Evolutionary conservation across 176 grass and related monocot genomes (phyloP), one percentile per base, ranked within the genome.

Genomic region (Eragrostis curvula): DNA sequence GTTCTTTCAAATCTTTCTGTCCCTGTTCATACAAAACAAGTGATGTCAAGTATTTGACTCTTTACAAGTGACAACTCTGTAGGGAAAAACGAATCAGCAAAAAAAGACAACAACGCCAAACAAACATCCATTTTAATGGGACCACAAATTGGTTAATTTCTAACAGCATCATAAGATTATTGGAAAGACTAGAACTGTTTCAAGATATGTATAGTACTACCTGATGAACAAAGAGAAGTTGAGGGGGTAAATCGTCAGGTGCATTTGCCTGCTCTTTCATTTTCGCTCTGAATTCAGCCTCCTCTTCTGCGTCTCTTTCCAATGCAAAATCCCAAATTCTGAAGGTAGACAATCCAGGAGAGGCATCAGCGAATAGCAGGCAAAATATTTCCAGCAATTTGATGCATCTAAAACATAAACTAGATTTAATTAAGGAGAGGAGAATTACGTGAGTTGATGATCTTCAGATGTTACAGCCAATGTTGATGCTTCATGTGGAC

Each of bases 321-420:
- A 98, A 76, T 44, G 90, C 89, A 79, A 98, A 72, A 73, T 98
- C 95, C 95, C 95, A 95, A 81, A 98, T 89, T 85, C 95, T 98
- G 72, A n/a, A 70, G n/a, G 73, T 1, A 64, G 0, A 11, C 18
- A 83, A 71, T 28, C 50, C 55, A 53, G 42, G n/a, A 77, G 1
- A 64, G 0, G 16, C 18, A 43, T 71, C 47, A 80, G 9, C 12
- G 27, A 74, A 66, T 53, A 86, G 1, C 12, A 57, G n/a, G n/a
- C n/a, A n/a, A 25, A 1, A 11, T 36, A 45, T 20, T 39, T 27
- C 65, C n/a, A 73, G 48, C 67, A 20, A 66, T 45, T 27, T 74
- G 40, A 0, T 4, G 2, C 3, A 18, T 17, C n/a, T n/a, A n/a
- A n/a, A n/a, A n/a, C n/a, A n/a, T n/a, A n/a, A n/a, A n/a, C n/a